Conservation (phyloP, 2,329 filamentous ascomycete species). For the Phialophora expanda region DNA sequence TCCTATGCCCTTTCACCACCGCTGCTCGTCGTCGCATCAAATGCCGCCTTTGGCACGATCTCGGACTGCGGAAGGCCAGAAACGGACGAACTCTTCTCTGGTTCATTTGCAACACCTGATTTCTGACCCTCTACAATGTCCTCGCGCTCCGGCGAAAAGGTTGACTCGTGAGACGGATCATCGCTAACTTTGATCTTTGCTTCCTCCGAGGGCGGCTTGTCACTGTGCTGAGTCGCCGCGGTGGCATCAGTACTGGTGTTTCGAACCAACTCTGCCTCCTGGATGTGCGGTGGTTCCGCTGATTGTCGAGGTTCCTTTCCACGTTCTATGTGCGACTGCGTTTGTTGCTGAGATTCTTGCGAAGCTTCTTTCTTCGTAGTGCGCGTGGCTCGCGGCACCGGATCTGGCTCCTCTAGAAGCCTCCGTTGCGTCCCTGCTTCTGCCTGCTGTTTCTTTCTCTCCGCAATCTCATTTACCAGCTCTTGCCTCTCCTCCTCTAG, state of each 20-base stretch:
- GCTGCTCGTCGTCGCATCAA: slow-evolving; percentile 17
- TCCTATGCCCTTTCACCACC: background rate
- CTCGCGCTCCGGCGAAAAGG: slow-evolving; percentile 24
- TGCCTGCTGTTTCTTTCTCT: slow-evolving; percentile 35
- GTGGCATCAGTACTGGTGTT: background rate
- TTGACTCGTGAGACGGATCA: slow-evolving; percentile 18
- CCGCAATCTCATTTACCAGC: slow-evolving; percentile 38
- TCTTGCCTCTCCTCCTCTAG: slow-evolving; percentile 44
- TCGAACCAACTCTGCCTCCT: background rate
- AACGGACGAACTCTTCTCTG: slow-evolving; percentile 2
- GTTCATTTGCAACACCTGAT: slow-evolving; percentile 9
- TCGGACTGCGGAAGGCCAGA: slow-evolving; percentile 11
- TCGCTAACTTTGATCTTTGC: slow-evolving; percentile 20
- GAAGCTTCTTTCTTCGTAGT: slow-evolving; percentile 10
- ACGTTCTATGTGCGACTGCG: background rate
- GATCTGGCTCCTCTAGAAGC: slow-evolving; percentile 34
- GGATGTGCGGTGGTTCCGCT: background rate
- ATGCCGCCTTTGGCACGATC: slow-evolving; percentile 25
- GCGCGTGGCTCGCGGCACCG: slow-evolving; percentile 15
- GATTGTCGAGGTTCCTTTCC: background rate
- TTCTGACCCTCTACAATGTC: slow-evolving; percentile 25
- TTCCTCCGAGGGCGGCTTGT: background rate
- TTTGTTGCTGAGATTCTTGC: background rate
- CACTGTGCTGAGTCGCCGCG: background rate
- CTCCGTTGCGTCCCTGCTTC: slow-evolving; percentile 13